Conservation (phyloP, 345 rosid species). For the Eucalyptus erythrocorys region DNA sequence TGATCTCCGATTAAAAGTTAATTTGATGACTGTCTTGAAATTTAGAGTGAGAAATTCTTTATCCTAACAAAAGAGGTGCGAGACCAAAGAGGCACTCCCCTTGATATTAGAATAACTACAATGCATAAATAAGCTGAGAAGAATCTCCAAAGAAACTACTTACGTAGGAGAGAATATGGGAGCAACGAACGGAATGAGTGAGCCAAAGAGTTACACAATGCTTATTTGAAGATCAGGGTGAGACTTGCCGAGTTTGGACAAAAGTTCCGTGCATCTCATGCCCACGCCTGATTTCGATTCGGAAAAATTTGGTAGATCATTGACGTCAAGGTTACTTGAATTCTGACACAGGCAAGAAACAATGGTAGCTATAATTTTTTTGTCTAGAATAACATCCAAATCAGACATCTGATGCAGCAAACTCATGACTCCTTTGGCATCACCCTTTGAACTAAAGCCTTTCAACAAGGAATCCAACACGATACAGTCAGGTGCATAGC, state of each 20-base stretch:
- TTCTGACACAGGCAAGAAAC: conserved; percentile 37
- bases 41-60: background rate
- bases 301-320: conserved; percentile 30
- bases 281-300: conserved; percentile 6
- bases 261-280: conserved; percentile 13
- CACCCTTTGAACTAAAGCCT: conserved; percentile 28
- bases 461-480: conserved; percentile 50
- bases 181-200: background rate
- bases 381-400: conserved; percentile 32
- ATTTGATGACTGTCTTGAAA: background rate
- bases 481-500: conserved; percentile 28
- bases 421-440: conserved; percentile 29
- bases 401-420: conserved; percentile 42
- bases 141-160: background rate
- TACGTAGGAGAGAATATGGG: background rate
- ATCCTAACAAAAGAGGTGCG: background rate
- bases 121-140: background rate
- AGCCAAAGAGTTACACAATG: background rate
- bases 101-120: background rate
- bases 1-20: background rate
- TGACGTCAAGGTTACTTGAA: conserved; percentile 11
- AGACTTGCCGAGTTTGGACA: conserved; percentile 6
- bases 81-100: background rate
- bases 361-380: conserved; percentile 29
- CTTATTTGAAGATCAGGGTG: background rate